Conservation (phyloP, 2,329 filamentous ascomycete genomes). For the Drechslera avenae region DNA sequence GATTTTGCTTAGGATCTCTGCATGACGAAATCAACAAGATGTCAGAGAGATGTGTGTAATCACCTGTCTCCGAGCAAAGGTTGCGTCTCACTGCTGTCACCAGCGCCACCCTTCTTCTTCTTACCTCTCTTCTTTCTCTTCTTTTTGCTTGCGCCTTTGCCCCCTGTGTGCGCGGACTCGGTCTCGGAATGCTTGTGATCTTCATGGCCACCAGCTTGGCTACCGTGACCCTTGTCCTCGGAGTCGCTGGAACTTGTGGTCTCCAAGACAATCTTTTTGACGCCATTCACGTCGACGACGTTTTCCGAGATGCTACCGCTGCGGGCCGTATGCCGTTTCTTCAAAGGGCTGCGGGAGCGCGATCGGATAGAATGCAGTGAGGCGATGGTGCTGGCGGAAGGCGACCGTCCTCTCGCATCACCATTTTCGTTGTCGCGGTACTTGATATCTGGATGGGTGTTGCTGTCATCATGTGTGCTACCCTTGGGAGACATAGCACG, state of each 20-base stretch:
- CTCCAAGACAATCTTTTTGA: conserved; percentile 77
- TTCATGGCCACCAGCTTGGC: conserved; percentile 28
- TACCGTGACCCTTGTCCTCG: conserved; percentile 29
- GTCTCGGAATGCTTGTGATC: conserved; percentile 29
- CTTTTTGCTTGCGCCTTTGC: conserved; percentile 37
- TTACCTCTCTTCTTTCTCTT: conserved; percentile 47
- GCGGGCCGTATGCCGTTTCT: conserved; percentile 60
- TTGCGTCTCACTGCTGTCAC: conserved; percentile 37
- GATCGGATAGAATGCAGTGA: conserved; percentile 38
- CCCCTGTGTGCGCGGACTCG: conserved; percentile 26
- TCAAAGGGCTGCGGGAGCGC: conserved; percentile 30
- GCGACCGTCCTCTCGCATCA: conserved; percentile 12
- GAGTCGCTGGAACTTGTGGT: conserved; percentile 63
- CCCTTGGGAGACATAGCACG: conserved; percentile 35
- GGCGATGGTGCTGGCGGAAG: conserved; percentile 42
- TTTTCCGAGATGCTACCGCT: conserved; percentile 82
- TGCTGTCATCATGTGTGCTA: conserved; percentile 15
- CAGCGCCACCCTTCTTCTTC: conserved; percentile 42
- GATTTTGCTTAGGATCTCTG: conserved; percentile 8
- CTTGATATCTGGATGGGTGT: conserved; percentile 25
- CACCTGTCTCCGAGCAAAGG: conserved; percentile 34
- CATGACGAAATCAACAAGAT: conserved; percentile 4
- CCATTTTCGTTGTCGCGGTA: conserved; percentile 14
- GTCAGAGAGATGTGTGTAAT: neutral
- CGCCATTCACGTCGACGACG: conserved; percentile 72